Evolutionary conservation across 805 yeast species (phyloP), one percentile per base, ranked within the genome.

Genomic region (Ogataea parapolymorpha): DNA sequence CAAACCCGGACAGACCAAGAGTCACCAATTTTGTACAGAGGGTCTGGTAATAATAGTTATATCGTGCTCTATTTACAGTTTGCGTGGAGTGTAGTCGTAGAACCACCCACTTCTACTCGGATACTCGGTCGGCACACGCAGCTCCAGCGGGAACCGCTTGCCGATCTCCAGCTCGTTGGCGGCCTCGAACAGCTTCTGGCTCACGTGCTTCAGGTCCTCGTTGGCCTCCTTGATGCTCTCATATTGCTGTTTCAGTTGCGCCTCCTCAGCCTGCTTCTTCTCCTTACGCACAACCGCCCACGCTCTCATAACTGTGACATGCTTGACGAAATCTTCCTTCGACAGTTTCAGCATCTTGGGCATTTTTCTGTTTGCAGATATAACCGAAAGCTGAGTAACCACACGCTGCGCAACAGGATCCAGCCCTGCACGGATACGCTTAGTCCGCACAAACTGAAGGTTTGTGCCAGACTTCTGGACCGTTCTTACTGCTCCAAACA

Each of bases 91-190:
- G 39, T 65, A 68, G n/a, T 79, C 76, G 54, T 76, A 75, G 42
- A 80, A 79, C 97, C 97, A 90, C 14, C 85, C 71, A 45, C 75
- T 73, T 55, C 77, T 79, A 14, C 97, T 85, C 11, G 99, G 99
- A 46, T 71, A 86, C 41, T 89, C 91, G 1, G 95, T 84, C 15
- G 99, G 99, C 8, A 86, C 79, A 57, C 93, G 79, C 61, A 87
- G 61, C 56, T 91, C 96, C 53, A 85, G 66, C 5, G 95, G 91
- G 62, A 86, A 89, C 54, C 88, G 70, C 51, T 76, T 75, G 44
- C 71, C 70, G 32, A 62, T 62, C 50, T 83, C 82, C 36, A 68
- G 65, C 23, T 62, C 61, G 53, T 78, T 81, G 9, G 96, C 95
- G 24, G 68, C 69, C 39, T 70, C 74, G 53, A 70, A 89, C 37